Percentiles rank a stretch among this genome's conserved stretches.
These are phyloP conservation scores for Coemansia sp. DNA, from an alignment of 192 early-diverging fungal genomes.

Conservation along the genomic window DNA sequence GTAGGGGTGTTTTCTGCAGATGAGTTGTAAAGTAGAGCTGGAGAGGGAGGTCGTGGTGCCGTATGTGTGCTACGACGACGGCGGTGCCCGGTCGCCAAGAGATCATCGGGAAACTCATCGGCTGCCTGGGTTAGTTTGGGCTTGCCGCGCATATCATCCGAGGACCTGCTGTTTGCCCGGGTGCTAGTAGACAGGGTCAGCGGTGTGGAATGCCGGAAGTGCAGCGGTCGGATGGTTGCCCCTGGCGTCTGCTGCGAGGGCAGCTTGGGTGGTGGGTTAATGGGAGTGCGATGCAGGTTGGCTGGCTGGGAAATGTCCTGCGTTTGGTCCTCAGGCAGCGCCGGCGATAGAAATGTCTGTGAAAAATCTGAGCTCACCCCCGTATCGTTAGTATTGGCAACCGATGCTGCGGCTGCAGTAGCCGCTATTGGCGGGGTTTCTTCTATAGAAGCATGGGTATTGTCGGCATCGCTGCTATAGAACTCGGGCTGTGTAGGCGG, in stretches of 20 bases:
- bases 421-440: background rate
- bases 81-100: background rate
- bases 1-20: no score
- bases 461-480: background rate
- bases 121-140: background rate
- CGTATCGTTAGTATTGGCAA: conserved; percentile 4
- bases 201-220: conserved; percentile 13
- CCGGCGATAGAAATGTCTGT: conserved; percentile 27
- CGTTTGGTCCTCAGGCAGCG: background rate
- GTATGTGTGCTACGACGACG: conserved; percentile 5
- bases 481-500: conserved; percentile 26
- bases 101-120: conserved; percentile 5
- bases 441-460: background rate
- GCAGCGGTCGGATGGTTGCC: conserved; percentile 1
- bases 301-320: background rate
- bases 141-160: background rate
- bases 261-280: background rate
- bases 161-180: background rate
- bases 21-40: no score
- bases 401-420: background rate
- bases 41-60: no score
- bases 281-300: background rate
- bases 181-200: background rate
- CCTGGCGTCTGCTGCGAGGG: background rate
- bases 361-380: conserved; percentile 38